Evolutionary conservation across 164 flowering plant species (phyloP), one percentile per base, ranked within the genome.

Genomic region (Aristolochia contorta): DNA sequence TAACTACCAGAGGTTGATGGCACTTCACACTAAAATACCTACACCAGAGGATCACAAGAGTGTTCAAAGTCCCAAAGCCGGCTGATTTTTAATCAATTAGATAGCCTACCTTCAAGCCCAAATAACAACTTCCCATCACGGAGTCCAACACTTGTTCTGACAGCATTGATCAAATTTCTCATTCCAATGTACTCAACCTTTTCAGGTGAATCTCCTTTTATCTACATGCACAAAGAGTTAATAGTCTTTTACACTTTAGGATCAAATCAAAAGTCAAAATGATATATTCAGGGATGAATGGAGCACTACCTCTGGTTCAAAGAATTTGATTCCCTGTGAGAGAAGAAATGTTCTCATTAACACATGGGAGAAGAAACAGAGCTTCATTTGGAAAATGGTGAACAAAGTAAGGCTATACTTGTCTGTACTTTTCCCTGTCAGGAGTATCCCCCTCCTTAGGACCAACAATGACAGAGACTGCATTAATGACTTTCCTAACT

Each of bases 371-470:
- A 16, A 33, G 41, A 16, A 49, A 32, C 19, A n/a, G 46, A 49
- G 19, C 25, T 54, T 19, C 23, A 19, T 19, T 54, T 3, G 56
- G 43, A 37, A 21, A 21, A 54, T 54, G 25, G 30, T 6, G 22
- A 54, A 54, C 12, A 54, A 30, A 54, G 56, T 49, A 18, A 18
- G 53, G 9, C n/a, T 79, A 53, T 78, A 89, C 97, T 73, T 93
- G 98, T 74, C 87, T 87, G 76, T 93, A 93, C 67, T 93, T 93
- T 64, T 77, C 87, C 71, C 98, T 79, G 54, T 89, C 96, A 72
- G 97, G 94, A 69, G 98, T 89, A 76, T 93, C 97, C 21, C 97
- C 98, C 78, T 93, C 98, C 76, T 93, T 93, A 21, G 97, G 97
- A 23, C 98, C 97, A 70, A 89, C 88, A 71, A 93, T 93, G 60